Percentiles rank a stretch among this genome's conserved stretches.
Conservation (phyloP, 371 early-diverging fungal species). For the Dichotomocladium elegans region DNA sequence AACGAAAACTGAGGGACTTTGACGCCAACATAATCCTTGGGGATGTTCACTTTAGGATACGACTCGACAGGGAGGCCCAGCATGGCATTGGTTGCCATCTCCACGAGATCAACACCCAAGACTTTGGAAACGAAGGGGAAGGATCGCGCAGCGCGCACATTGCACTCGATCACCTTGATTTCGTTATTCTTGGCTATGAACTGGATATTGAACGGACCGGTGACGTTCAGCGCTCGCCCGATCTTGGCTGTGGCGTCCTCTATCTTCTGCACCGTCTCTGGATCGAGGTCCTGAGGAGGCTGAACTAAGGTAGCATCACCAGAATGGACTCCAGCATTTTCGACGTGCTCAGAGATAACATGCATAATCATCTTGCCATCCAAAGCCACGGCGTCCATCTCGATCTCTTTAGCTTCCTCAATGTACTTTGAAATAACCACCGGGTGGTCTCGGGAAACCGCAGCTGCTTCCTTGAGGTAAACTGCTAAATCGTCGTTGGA, state of each 20-base stretch:
- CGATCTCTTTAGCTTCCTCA: conserved; percentile 94
- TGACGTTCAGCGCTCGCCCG: conserved; percentile 86
- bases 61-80: conserved; percentile 68
- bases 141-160: conserved; percentile 91
- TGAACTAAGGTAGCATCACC: conserved; percentile 95
- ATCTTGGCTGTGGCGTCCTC: conserved; percentile 85
- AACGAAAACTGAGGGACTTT: conserved; percentile 97
- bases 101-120: conserved; percentile 84
- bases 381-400: conserved; percentile 92
- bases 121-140: conserved; percentile 97
- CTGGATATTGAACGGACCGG: conserved; percentile 98
- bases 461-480: conserved; percentile 82
- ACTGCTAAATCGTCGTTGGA: conserved; percentile 72
- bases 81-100: conserved; percentile 92
- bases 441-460: conserved; percentile 89
- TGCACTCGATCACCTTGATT: conserved; percentile 97
- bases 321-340: conserved; percentile 96
- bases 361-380: conserved; percentile 87
- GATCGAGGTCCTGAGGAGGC: conserved; percentile 89
- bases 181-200: conserved; percentile 94
- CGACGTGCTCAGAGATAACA: conserved; percentile 91
- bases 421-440: conserved; percentile 96
- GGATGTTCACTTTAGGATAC: conserved; percentile 61
- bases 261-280: conserved; percentile 84
- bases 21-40: conserved; percentile 77